These are phyloP conservation scores for Fusarium sp. DNA, from an alignment of 2,329 filamentous ascomycete genomes.

Conservation along the genomic window DNA sequence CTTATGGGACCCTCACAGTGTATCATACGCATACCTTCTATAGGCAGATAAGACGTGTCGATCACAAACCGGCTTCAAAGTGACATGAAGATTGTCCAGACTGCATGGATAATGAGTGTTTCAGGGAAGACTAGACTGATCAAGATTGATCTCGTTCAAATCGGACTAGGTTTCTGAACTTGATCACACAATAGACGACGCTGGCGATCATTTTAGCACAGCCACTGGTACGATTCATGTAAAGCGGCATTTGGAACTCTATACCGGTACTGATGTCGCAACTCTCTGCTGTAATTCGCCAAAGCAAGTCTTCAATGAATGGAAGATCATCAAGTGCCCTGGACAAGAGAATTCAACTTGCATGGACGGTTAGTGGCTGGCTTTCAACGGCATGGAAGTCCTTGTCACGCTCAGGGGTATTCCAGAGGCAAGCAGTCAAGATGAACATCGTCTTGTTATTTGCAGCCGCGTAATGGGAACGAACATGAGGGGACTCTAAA, in stretches of 20 bases:
- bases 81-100: slow-evolving; percentile 28
- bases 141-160: slow-evolving; percentile 18
- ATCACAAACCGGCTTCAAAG: slow-evolving; percentile 18
- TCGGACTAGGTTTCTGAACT: not conserved
- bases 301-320: not conserved
- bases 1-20: slow-evolving; percentile 33
- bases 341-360: not conserved
- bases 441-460: not conserved
- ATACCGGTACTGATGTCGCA: not conserved
- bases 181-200: not conserved
- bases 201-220: not conserved
- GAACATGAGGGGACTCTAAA: slow-evolving; percentile 12
- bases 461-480: slow-evolving; percentile 19
- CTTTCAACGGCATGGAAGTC: not conserved
- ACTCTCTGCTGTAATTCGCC: not conserved
- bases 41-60: slow-evolving; percentile 17
- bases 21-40: slow-evolving; percentile 11
- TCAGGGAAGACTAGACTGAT: slow-evolving; percentile 12
- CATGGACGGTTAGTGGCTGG: not conserved
- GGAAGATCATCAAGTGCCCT: not conserved
- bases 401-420: slow-evolving; percentile 10
- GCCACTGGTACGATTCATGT: slow-evolving; percentile 8
- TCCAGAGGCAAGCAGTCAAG: slow-evolving; percentile 32
- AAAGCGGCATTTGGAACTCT: not conserved
- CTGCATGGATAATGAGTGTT: slow-evolving; percentile 14